phyloP scores from a whole-genome alignment of 2,329 filamentous ascomycete genomes.

The Alternaria gansuensis region DNA sequence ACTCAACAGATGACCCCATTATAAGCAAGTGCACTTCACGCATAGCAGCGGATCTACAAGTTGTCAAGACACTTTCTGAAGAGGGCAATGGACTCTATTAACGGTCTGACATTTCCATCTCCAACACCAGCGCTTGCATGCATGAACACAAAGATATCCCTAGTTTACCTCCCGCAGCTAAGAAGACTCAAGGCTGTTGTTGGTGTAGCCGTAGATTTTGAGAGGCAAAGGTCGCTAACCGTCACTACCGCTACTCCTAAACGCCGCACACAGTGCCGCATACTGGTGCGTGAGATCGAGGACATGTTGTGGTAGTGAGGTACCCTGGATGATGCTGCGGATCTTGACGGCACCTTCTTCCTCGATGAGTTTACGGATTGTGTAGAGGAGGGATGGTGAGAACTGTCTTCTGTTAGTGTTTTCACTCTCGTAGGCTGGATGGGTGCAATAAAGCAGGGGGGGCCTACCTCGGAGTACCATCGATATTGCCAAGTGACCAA shows the following conservation, averaged over 20 bases:
- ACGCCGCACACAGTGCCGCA: conserved; percentile 90
- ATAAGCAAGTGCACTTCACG: neutral
- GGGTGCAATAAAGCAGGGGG: neutral
- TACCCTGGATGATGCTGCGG: conserved; percentile 95
- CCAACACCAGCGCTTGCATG: conserved; percentile 27
- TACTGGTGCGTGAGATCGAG: conserved; percentile 96
- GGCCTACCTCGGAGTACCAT: conserved; percentile 89
- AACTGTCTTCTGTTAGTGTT: conserved; percentile 64
- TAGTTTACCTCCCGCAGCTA: neutral
- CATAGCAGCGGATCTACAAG: neutral
- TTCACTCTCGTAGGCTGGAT: too few species aligned
- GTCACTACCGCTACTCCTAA: conserved; percentile 92
- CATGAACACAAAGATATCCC: conserved; percentile 21
- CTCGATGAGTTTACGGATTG: conserved; percentile 91
- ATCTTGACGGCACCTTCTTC: conserved; percentile 98
- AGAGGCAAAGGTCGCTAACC: conserved; percentile 60
- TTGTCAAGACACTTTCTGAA: neutral
- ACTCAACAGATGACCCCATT: neutral
- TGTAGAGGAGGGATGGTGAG: conserved; percentile 86
- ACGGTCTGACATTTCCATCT: conserved; percentile 9
- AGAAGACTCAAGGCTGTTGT: conserved; percentile 10
- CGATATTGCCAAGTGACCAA: conserved; percentile 98
- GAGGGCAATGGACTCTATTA: conserved; percentile 5
- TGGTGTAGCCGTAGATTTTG: conserved; percentile 26
- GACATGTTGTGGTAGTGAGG: conserved; percentile 89